Conservation (phyloP, 2,329 filamentous ascomycete genomes). For the Grosmannia penicillata region DNA sequence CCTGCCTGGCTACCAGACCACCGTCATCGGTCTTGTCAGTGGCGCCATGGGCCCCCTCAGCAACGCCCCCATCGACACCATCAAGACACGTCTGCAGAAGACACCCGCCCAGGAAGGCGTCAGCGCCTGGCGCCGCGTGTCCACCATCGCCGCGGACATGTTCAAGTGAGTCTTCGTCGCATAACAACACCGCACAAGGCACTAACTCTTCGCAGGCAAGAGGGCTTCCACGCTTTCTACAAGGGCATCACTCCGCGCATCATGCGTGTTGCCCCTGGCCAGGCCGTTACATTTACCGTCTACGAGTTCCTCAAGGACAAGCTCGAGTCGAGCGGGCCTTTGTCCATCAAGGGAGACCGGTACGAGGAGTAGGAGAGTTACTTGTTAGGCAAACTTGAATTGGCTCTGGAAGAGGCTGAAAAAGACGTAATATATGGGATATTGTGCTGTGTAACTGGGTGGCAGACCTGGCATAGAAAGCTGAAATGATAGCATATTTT, state of each 20-base stretch:
- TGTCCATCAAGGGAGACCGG: slow-evolving; percentile 42
- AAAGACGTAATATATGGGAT: too few relatives aligned
- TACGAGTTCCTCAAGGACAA: slow-evolving; percentile 65
- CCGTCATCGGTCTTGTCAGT: slow-evolving; percentile 74
- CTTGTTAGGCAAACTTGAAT: too few relatives aligned
- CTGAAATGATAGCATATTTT: too few relatives aligned
- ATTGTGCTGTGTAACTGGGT: too few relatives aligned
- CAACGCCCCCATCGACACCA: slow-evolving; percentile 96
- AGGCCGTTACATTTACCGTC: slow-evolving; percentile 65
- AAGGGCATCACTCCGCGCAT: slow-evolving; percentile 97
- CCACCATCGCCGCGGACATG: slow-evolving; percentile 66
- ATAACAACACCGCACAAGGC: not conserved
- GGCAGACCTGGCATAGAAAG: not conserved
- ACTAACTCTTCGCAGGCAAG: not conserved
- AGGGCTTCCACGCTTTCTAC: slow-evolving; percentile 82
- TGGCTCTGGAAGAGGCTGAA: not conserved
- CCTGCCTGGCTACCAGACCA: slow-evolving; percentile 81
- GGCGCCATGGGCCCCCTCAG: slow-evolving; percentile 93
- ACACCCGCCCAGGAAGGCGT: slow-evolving; percentile 70
- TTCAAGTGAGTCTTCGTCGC: slow-evolving; percentile 43
- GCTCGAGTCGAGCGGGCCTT: slow-evolving; percentile 49
- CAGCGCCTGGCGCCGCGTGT: slow-evolving; percentile 66
- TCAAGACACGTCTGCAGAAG: slow-evolving; percentile 93
- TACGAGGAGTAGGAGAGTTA: slow-evolving; percentile 51
- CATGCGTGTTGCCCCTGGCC: slow-evolving; percentile 92